Conservation (phyloP, 257 asterid genomes). For the Paraleonurus japonicus region DNA sequence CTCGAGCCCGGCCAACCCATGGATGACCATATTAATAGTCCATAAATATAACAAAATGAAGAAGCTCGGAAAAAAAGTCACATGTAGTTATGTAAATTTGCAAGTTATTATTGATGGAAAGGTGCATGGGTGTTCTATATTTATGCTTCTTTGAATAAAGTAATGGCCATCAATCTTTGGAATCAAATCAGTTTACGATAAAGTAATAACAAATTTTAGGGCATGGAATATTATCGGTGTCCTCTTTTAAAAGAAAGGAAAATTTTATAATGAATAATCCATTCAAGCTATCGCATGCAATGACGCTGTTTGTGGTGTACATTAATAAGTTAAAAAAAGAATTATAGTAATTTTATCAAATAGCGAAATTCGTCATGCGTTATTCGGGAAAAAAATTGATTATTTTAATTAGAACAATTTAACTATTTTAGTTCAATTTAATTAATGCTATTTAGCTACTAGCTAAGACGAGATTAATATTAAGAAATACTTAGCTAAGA, state of each 20-base stretch:
- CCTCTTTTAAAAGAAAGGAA: not conserved
- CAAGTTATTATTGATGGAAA: not conserved
- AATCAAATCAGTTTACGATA: conserved; percentile 11
- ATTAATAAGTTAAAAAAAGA: not conserved
- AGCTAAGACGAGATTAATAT: too few species aligned
- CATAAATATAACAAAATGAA: not conserved
- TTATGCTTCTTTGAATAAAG: not conserved
- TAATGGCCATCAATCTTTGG: conserved; percentile 7
- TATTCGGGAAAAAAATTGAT: too few species aligned
- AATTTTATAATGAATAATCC: not conserved
- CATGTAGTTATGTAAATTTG: not conserved
- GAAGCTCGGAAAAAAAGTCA: not conserved
- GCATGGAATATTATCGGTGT: conserved; percentile 9
- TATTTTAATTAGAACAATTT: too few species aligned
- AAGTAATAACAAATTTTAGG: not conserved
- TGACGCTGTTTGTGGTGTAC: not conserved
- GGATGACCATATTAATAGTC: too few species aligned
- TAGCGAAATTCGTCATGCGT: not conserved
- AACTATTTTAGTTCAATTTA: too few species aligned
- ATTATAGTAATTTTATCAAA: not conserved
- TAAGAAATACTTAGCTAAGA: not conserved
- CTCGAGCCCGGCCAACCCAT: too few species aligned
- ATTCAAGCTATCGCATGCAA: conserved; percentile 13
- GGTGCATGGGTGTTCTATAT: not conserved
- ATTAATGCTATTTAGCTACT: too few species aligned